phyloP scores from a whole-genome alignment of 1,139 yeast genomes.

The Diutina siamensis region DNA sequence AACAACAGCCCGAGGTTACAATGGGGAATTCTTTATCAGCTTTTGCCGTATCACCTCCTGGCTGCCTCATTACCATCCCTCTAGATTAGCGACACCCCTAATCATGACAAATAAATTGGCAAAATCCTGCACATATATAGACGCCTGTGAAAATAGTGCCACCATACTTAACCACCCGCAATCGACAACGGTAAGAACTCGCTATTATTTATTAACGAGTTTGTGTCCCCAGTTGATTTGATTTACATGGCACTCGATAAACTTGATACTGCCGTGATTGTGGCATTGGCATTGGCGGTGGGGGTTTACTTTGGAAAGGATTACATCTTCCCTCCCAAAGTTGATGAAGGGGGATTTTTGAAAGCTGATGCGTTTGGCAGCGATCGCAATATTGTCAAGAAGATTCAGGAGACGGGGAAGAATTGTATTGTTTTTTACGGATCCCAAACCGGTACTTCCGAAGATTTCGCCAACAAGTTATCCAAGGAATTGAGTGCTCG shows the following conservation, averaged over 20 bases:
- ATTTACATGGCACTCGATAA: conserved; percentile 44
- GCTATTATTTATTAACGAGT: too few relatives aligned
- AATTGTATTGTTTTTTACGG: conserved; percentile 80
- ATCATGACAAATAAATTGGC: not conserved
- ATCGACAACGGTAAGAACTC: too few relatives aligned
- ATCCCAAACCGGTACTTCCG: conserved; percentile 99
- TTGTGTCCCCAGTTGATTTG: too few relatives aligned
- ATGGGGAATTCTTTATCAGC: too few relatives aligned
- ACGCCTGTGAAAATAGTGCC: not conserved
- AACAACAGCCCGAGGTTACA: too few relatives aligned
- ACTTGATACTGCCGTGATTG: conserved; percentile 59
- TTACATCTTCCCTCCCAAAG: conserved; percentile 32
- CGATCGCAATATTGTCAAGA: conserved; percentile 52
- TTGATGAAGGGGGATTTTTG: conserved; percentile 28
- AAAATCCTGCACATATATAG: not conserved
- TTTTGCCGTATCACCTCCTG: too few relatives aligned
- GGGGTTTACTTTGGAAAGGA: conserved; percentile 60
- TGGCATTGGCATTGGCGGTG: conserved; percentile 52
- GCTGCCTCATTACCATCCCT: too few relatives aligned
- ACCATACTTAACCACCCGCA: not conserved
- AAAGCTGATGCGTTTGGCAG: conserved; percentile 26
- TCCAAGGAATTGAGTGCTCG: conserved; percentile 79
- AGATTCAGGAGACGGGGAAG: conserved; percentile 52
- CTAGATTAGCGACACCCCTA: not conserved
- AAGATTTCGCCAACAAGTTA: conserved; percentile 85